These are phyloP conservation scores for Microcyclospora tardicrescens DNA, from an alignment of 2,329 filamentous ascomycete genomes.

Conservation along the genomic window DNA sequence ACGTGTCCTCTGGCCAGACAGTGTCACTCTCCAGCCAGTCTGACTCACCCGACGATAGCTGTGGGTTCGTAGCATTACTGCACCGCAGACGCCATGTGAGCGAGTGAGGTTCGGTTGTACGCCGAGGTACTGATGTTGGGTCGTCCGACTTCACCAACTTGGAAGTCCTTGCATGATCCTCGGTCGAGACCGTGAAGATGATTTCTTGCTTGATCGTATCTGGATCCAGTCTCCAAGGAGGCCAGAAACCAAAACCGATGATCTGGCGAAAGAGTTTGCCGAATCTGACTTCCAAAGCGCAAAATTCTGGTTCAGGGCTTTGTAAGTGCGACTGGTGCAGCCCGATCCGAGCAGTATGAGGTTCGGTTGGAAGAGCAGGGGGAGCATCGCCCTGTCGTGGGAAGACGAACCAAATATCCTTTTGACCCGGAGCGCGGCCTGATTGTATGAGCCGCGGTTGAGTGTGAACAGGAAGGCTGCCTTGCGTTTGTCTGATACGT, in stretches of 20 bases:
- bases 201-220: no score
- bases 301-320: conserved; percentile 33
- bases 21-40: conserved; percentile 54
- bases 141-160: no score
- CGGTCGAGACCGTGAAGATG: no score
- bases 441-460: no score
- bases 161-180: no score
- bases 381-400: conserved; percentile 12
- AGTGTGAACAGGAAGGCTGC: no score
- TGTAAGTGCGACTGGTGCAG: conserved; percentile 47
- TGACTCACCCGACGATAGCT: conserved; percentile 27
- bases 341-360: conserved; percentile 35
- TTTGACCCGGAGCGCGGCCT: no score
- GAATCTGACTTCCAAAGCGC: background rate
- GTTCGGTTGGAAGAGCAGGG: conserved; percentile 26
- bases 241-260: conserved; percentile 37
- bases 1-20: conserved; percentile 58
- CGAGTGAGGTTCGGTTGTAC: conserved; percentile 19
- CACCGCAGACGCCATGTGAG: conserved; percentile 58
- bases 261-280: conserved; percentile 44
- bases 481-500: no score
- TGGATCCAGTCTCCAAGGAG: conserved; percentile 17
- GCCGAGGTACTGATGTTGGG: no score
- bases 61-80: conserved; percentile 31
- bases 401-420: conserved; percentile 3